Evolutionary conservation across 2,329 filamentous ascomycete genomes (phyloP), one percentile per base, ranked within the genome.

Genomic region (Alternaria atra): DNA sequence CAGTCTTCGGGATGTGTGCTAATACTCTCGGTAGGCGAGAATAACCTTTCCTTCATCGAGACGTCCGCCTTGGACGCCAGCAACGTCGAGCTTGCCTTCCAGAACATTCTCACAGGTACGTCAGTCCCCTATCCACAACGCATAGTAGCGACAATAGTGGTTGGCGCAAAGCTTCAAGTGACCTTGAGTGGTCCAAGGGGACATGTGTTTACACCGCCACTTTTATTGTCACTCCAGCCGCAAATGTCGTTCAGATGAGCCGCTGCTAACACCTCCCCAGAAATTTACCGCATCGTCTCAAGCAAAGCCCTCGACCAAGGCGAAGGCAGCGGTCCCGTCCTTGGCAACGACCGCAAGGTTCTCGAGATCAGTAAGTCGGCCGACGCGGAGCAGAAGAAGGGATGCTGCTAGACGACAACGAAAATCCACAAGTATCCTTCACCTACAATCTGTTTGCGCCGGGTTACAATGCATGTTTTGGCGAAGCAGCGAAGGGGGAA

Each of bases 251-350:
- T 8, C 37, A 15, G 17, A 50, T 20, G 20, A 46, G 13, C 39
- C 23, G 6, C 17, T 32, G 37, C 64, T 67, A 47, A 63, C 69
- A 43, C 30, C 1, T 4, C 4, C 60, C 50, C 79, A 97, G 95
- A 99, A 86, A 99, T 99, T 84, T 99, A 98, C 87, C 92, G 94
- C 77, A 99, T 99, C 75, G 95, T 99, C 68, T 98, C 94, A 58
- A 95, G 91, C 87, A 98, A 98, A 87, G 93, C 93, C 42, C 89
- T 98, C 74, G 94, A 97, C 79, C 92, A 91, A 77, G 93, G 92
- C 77, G 94, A 97, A 73, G 87, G 89, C 64, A 86, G 90, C 67
- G 91, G 92, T 79, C 90, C 91, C 76, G 90, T 91, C 69, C 91
- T 95, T 74, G 89, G 89, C 70, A 88, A 74, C 65, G 75, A 91